Conservation (phyloP, 2,329 filamentous ascomycete species). For the Tolypocladium pustulatum region DNA sequence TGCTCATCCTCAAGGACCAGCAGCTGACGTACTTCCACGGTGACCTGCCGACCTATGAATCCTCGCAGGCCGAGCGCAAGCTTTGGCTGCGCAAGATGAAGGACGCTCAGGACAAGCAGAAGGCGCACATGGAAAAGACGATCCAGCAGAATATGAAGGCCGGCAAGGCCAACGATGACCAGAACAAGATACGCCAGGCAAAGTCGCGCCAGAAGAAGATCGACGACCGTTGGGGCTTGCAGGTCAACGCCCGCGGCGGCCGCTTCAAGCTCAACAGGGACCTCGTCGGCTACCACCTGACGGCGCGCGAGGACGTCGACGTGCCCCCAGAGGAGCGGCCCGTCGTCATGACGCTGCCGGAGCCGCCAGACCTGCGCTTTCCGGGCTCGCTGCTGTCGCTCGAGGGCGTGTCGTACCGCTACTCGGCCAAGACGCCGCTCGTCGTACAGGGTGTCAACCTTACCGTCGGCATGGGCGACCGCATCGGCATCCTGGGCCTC, state of each 20-base stretch:
- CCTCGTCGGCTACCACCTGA: constrained; percentile 49
- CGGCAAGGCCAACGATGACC: constrained; percentile 67
- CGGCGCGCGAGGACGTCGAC: constrained; percentile 56
- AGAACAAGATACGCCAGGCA: constrained; percentile 78
- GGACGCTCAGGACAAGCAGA: constrained; percentile 71
- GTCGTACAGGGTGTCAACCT: constrained; percentile 55
- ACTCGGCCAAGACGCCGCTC: constrained; percentile 27
- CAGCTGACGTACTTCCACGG: constrained; percentile 65
- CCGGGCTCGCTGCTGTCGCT: constrained; percentile 63
- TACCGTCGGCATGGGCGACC: constrained; percentile 61
- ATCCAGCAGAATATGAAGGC: constrained; percentile 65
- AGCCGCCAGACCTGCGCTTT: constrained; percentile 61
- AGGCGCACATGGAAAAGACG: constrained; percentile 68
- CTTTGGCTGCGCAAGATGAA: constrained; percentile 64
- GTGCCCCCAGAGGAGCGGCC: constrained; percentile 53
- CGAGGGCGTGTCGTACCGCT: constrained; percentile 58
- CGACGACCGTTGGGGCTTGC: constrained; percentile 68
- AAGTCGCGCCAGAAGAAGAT: constrained; percentile 78
- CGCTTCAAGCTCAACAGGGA: constrained; percentile 77
- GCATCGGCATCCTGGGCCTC: constrained; percentile 65
- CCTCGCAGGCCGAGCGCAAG: constrained; percentile 55
- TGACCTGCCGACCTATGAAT: constrained; percentile 61
- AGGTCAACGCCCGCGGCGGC: constrained; percentile 60
- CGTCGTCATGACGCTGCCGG: constrained; percentile 47
- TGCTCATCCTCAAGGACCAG: constrained; percentile 66